Evolutionary conservation across 495 filamentous ascomycete genomes (phyloP), one percentile per base, ranked within the genome.

Genomic region (Aeminium ludgeri): DNA sequence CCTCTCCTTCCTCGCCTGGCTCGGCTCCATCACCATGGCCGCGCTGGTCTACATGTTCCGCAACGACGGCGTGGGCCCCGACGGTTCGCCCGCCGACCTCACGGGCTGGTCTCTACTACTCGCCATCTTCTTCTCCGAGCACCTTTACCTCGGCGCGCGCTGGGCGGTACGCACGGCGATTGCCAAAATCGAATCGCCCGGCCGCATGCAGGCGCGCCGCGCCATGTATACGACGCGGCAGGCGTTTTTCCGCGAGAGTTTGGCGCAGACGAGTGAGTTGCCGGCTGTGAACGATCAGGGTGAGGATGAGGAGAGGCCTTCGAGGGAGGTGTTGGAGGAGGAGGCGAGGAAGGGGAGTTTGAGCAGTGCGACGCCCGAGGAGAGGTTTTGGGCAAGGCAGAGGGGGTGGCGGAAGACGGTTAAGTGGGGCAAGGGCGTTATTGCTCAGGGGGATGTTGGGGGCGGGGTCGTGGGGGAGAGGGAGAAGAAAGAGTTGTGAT

Each of bases 31-130:
- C 45, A 86, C 82, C 13, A 80, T 76, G 30, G 71, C 86, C 0
- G 86, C 84, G 0, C 62, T 97, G 0, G 74, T 92, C 0, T 95
- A 86, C 57, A 71, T 97, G 44, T 96, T 94, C 63, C 73, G 75
- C 45, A 74, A 76, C 44, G 60, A 70, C 25, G 68, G 68, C 6
- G 47, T 71, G 2, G 73, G 72, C 0, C 72, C 72, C 2, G 69
- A 72, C 41, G 66, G 77, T 23, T 67, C 61, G 6, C 80, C 78
- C 1, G 68, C 66, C 25, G 68, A 73, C 15, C 83, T 95, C 51
- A 73, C 68, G 37, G 73, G 62, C n/a, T 87, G 82, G 78, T 82
- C 75, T 16, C 65, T 96, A 4, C 68, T 96, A 18, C 59, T 89
- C n/a, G 70, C 79, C 0, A 78, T 97, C 19, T 70, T 95, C 50